These are phyloP conservation scores for Plasmodium gaboni DNA, from an alignment of 169 alveolate genomes.

Conservation along the genomic window DNA sequence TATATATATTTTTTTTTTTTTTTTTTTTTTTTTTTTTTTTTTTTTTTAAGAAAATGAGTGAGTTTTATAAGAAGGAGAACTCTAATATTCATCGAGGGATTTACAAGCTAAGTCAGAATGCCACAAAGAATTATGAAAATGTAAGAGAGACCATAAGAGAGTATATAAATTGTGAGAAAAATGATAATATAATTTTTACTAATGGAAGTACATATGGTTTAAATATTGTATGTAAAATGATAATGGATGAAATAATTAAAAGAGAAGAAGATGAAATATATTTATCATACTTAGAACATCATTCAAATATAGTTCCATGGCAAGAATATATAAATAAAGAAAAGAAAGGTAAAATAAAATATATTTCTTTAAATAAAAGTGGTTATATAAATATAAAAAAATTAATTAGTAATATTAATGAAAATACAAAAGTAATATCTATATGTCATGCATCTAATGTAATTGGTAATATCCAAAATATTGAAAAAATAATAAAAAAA, in stretches of 20 bases:
- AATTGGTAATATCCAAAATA: conserved; percentile 78
- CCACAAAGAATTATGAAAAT: conserved; percentile 75
- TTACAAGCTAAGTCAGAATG: conserved; percentile 31
- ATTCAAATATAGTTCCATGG: conserved; percentile 86
- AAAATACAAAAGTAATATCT: conserved; percentile 77
- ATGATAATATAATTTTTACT: conserved; percentile 80
- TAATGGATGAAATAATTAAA: conserved; percentile 56
- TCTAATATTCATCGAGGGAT: conserved; percentile 48
- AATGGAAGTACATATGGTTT: conserved; percentile 84
- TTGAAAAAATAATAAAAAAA: conserved; percentile 50
- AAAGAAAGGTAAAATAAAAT: conserved; percentile 72
- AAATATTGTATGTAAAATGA: conserved; percentile 78
- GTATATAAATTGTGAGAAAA: conserved; percentile 76
- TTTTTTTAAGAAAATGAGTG: conserved; percentile 32
- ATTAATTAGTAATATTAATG: conserved; percentile 32
- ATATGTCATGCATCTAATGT: conserved; percentile 83
- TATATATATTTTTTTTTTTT: conserved; percentile 27
- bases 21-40: conserved; percentile 56
- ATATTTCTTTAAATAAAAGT: conserved; percentile 70
- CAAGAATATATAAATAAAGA: conserved; percentile 55
- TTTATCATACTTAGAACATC: conserved; percentile 81
- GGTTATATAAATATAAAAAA: conserved; percentile 81
- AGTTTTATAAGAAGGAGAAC: conserved; percentile 68
- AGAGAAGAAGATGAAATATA: conserved; percentile 78
- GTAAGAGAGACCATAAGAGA: conserved; percentile 66